Evolutionary conservation across 2,329 filamentous ascomycete genomes (phyloP), one percentile per base, ranked within the genome.

Genomic region (Pezicula radicicola): DNA sequence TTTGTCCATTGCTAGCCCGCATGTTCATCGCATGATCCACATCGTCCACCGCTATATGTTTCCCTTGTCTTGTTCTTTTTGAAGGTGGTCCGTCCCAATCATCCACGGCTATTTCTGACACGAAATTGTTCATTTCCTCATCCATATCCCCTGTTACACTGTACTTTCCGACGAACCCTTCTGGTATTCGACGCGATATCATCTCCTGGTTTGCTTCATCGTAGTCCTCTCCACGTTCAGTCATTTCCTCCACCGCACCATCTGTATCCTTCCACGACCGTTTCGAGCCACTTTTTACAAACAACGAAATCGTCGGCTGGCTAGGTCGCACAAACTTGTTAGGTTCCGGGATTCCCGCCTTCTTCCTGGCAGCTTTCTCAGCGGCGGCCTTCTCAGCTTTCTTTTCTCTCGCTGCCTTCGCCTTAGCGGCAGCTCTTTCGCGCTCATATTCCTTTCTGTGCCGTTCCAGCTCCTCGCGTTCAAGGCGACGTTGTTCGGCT

Each of bases 281-380:
- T 55, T 66, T 60, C 16, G 45, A 48, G 16, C 57, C 56, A 43
- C 41, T 47, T 35, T 70, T 67, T 7, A 80, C 66, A 52, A 85
- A 85, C 35, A 73, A 63, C 16, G 79, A 71, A 55, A 85, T 81
- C 0, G 76, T 80, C 40, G 76, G 76, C 62, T 85, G 82, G 33
- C 81, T 84, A 0, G 81, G 76, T 35, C 75, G 72, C 4, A 81
- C 77, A 46, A 54, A 58, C 54, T 50, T 60, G 12, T 71, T 72
- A n/a, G 79, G 71, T 4, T 83, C 66, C 13, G 82, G 82, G 52
- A 81, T 51, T 0, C 81, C 78, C 49, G 71, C 75, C 55, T 70
- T 76, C 60, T 69, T 78, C 67, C 75, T 80, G 48, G 70, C 74
- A n/a, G 77, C 74, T 42, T 67, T 70, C 52, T 77, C 75, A 7